Conservation (phyloP, 106 monocot species). For the Hemerocallis citrina region DNA sequence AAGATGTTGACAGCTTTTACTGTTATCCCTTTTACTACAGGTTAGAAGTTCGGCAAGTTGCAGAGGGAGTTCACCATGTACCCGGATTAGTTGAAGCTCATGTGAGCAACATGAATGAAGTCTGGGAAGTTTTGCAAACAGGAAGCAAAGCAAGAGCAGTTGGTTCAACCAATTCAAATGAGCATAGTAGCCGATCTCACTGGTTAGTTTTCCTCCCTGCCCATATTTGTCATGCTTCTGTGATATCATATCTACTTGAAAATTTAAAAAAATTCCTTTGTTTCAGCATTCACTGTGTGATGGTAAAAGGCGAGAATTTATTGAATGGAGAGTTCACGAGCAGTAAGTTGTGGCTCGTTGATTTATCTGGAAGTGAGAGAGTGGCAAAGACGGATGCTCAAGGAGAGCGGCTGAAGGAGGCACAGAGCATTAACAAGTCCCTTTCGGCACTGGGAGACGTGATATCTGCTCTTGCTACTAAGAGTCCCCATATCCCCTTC, state of each 20-base stretch:
- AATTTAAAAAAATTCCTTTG: background rate
- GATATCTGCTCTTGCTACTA: constrained; percentile 88
- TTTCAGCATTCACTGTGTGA: constrained; percentile 60
- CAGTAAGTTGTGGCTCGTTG: constrained; percentile 89
- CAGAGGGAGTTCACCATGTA: constrained; percentile 78
- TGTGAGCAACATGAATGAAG: constrained; percentile 71
- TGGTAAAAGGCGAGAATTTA: constrained; percentile 81
- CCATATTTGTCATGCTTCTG: background rate
- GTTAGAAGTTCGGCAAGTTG: constrained; percentile 65
- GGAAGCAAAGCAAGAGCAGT: constrained; percentile 85
- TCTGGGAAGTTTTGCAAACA: constrained; percentile 73
- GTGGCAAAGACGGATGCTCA: constrained; percentile 88
- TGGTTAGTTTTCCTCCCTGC: constrained; percentile 29
- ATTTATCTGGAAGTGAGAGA: constrained; percentile 92
- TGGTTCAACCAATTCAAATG: constrained; percentile 81
- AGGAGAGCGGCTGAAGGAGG: constrained; percentile 89
- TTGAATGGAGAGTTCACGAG: constrained; percentile 76
- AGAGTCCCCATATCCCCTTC: constrained; percentile 85
- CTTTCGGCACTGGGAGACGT: constrained; percentile 97
- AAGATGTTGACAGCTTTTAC: background rate
- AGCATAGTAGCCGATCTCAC: constrained; percentile 93
- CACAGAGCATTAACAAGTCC: constrained; percentile 87
- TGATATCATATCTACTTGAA: background rate
- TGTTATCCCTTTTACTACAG: constrained; percentile 32
- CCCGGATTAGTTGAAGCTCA: constrained; percentile 81